Base-by-base conservation (phyloP, 2,329 filamentous ascomycete species). In the Aureobasidium vineae region DNA sequence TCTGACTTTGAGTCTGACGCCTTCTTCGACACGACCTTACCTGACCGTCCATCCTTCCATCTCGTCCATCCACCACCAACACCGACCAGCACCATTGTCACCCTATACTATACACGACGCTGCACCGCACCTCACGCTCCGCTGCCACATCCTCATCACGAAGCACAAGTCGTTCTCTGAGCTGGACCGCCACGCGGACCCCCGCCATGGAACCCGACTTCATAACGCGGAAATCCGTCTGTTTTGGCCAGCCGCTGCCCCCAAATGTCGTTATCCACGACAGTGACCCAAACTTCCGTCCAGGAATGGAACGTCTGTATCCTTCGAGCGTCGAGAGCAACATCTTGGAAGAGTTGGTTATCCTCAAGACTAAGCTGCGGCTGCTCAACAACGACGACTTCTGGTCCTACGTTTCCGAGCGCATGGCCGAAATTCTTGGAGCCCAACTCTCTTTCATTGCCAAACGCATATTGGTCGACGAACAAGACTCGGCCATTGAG, bases 401-500 rank as follows among this genome's bases (percentile, higher is more conserved):
- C 76, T 91, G 88, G 88, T 79, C 78, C 52, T 77, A 83, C 26
- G 77, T 90, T 66, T 85, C 89, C 77, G 84, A 88, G 72, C 86
- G 85, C 50, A 80, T 90, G 71, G 85, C 88, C 53, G 79, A 80
- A 54, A 84, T 90, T 41, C 81, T 84, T 67, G 84, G 85, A 67
- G 83, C 88, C 10, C 88, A 91, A 73, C 89, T 87, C 77, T 84
- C 83, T 28, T 90, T 90, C 71, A 85, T 90, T 47, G 85, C 87
- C 53, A 89, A 89, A 73, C 78, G 86, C 52, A 85, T 88, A 50
- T 76, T 86, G 65, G 81, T 83, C 31, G 83, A 86, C 71, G 86
- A 89, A 68, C 79, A 85, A 67, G 77, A 85, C 67, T 77, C 81
- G 16, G 82, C 84, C 10, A 81, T 88, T 28, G 85, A 87, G 71